Evolutionary conservation across 495 filamentous ascomycete genomes (phyloP).

Genomic region (Terfezia boudieri): DNA sequence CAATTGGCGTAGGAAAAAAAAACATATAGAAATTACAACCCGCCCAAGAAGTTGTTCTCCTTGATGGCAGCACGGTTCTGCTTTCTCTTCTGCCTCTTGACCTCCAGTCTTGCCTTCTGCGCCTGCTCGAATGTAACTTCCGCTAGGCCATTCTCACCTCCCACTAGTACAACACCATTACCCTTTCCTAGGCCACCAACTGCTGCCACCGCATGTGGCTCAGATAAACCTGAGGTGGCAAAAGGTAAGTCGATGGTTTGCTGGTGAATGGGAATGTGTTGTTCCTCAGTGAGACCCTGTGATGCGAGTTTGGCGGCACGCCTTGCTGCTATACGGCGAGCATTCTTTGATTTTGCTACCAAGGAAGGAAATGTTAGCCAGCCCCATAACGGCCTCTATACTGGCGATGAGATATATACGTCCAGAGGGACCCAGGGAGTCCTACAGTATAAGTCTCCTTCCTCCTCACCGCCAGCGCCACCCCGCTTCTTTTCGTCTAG

Average conservation of each 20-base stretch:
- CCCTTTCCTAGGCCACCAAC: conserved; percentile 4
- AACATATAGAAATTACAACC: not conserved
- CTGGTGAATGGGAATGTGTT: conserved; percentile 59
- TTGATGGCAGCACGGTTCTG: conserved; percentile 63
- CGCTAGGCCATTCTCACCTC: conserved; percentile 21
- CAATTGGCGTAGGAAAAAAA: too few species aligned
- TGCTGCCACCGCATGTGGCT: conserved; percentile 4
- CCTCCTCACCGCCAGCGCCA: conserved; percentile 22
- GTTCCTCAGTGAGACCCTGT: conserved; percentile 38
- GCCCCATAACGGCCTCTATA: not conserved
- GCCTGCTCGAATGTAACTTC: conserved; percentile 34
- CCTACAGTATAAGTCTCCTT: conserved; percentile 55
- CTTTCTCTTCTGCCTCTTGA: conserved; percentile 46
- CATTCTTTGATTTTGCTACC: conserved; percentile 58
- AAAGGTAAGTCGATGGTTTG: conserved; percentile 67
- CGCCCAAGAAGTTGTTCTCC: conserved; percentile 66
- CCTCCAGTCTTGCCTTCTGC: conserved; percentile 37
- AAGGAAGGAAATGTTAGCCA: not conserved
- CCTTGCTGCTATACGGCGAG: conserved; percentile 44
- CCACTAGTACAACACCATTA: conserved; percentile 14
- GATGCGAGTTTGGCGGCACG: conserved; percentile 38
- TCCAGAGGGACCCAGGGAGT: conserved; percentile 4
- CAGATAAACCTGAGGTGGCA: conserved; percentile 20
- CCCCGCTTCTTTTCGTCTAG: conserved; percentile 28
- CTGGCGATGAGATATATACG: not conserved